Percentiles rank a stretch among this genome's conserved stretches.
Conservation (phyloP, 2,329 filamentous ascomycete species). For the Pseudocercospora pini-densiflorae region DNA sequence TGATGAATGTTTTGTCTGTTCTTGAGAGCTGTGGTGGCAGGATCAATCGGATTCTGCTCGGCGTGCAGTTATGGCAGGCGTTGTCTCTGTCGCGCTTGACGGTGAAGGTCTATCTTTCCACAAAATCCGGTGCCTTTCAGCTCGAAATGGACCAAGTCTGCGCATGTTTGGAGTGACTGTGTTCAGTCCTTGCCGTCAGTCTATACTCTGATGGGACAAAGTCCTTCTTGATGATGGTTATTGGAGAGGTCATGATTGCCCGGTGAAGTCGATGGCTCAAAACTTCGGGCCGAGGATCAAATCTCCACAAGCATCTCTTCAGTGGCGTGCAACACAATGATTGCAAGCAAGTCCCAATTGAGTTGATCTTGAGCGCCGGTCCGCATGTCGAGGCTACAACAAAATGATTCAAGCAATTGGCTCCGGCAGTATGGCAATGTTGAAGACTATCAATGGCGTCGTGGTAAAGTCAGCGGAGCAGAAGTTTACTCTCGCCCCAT, state of each 20-base stretch:
- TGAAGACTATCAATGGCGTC: slow-evolving; percentile 45
- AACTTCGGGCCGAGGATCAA: background rate
- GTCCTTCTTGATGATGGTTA: background rate
- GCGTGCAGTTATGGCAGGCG: too few relatives aligned
- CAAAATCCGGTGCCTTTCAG: too few relatives aligned
- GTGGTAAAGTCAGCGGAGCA: slow-evolving; percentile 23
- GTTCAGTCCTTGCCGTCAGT: background rate
- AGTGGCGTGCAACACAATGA: background rate
- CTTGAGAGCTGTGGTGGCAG: background rate
- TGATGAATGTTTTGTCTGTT: background rate
- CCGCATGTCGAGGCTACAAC: background rate
- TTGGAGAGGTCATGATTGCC: background rate
- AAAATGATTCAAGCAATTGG: slow-evolving; percentile 39
- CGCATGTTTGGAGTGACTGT: background rate
- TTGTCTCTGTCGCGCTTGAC: too few relatives aligned
- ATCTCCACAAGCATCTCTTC: background rate
- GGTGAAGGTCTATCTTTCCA: too few relatives aligned
- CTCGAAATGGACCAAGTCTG: too few relatives aligned
- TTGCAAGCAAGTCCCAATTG: background rate
- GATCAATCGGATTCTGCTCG: too few relatives aligned
- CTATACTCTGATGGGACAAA: background rate
- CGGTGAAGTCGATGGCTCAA: background rate
- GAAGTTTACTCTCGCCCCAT: slow-evolving; percentile 43
- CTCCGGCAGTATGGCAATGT: slow-evolving; percentile 45
- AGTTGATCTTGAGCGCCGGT: background rate